Percentiles rank a stretch among this genome's conserved stretches.
phyloP scores from a whole-genome alignment of 106 monocot species.

The Narthecium ossifragum region DNA sequence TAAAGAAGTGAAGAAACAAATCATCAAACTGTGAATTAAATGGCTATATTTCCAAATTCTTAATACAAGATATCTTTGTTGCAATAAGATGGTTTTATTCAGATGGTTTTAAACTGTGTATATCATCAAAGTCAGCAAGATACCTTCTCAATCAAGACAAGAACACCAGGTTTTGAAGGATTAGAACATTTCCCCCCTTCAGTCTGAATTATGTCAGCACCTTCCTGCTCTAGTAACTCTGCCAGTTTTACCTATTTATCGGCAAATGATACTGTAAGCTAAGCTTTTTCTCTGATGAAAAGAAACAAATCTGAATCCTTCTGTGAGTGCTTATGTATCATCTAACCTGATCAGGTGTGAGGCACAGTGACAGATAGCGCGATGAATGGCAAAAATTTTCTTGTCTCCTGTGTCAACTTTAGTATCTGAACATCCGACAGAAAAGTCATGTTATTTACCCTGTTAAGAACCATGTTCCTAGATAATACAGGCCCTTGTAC shows the following conservation, averaged over 20 bases:
- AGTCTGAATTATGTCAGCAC: constrained; percentile 89
- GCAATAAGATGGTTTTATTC: neutral
- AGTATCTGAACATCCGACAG: constrained; percentile 47
- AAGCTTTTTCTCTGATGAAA: neutral
- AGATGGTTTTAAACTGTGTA: too few relatives aligned
- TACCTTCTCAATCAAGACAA: constrained; percentile 97
- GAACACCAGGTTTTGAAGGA: constrained; percentile 74
- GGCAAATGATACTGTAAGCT: neutral
- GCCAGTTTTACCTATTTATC: constrained; percentile 63
- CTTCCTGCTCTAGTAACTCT: constrained; percentile 86
- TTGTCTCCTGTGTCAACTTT: constrained; percentile 67
- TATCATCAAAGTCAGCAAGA: neutral
- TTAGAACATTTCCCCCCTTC: constrained; percentile 89
- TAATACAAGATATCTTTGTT: neutral
- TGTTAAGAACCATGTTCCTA: too few relatives aligned
- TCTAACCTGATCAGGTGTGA: constrained; percentile 85
- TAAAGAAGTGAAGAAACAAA: too few relatives aligned
- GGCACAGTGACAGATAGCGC: constrained; percentile 90
- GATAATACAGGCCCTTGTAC: too few relatives aligned
- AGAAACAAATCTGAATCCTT: neutral
- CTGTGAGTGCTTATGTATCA: neutral
- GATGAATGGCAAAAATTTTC: constrained; percentile 50
- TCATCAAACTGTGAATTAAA: too few relatives aligned
- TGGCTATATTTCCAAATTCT: too few relatives aligned
- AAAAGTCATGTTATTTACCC: too few relatives aligned